These are phyloP conservation scores for Anisogramma anomala DNA, from an alignment of 2,329 filamentous ascomycete species.

Conservation along the genomic window DNA sequence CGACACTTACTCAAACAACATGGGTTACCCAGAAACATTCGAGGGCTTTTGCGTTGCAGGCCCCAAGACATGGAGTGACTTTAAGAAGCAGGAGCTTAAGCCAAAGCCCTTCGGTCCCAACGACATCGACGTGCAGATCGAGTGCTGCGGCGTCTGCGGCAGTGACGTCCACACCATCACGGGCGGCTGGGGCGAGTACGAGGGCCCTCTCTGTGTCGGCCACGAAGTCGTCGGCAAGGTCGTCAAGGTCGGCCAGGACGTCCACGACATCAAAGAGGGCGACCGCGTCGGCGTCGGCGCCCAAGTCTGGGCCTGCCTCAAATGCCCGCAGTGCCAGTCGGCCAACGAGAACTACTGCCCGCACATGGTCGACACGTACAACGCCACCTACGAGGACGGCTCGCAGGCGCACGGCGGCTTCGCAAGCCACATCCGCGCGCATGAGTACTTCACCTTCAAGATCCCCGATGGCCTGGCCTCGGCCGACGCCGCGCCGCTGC, in stretches of 20 bases:
- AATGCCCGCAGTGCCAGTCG: conserved; percentile 35
- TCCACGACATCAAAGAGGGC: conserved; percentile 41
- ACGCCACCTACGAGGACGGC: conserved; percentile 39
- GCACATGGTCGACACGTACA: conserved; percentile 41
- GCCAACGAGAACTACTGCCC: conserved; percentile 41
- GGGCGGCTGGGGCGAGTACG: conserved; percentile 38
- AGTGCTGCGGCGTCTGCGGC: conserved; percentile 52
- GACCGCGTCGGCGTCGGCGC: conserved; percentile 55
- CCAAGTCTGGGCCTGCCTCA: conserved; percentile 45
- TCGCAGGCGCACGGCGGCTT: conserved; percentile 56
- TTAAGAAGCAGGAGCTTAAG: conserved; percentile 26
- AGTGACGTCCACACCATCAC: conserved; percentile 49
- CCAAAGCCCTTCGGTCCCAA: conserved; percentile 59
- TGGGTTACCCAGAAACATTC: conserved; percentile 35
- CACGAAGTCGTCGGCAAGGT: conserved; percentile 50
- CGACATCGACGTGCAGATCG: conserved; percentile 61
- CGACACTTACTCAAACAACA: conserved; percentile 15
- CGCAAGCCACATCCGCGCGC: conserved; percentile 36
- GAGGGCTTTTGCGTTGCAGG: conserved; percentile 32
- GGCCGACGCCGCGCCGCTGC: conserved; percentile 50
- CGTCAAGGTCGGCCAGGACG: conserved; percentile 31
- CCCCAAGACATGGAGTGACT: conserved; percentile 31
- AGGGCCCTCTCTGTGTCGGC: conserved; percentile 40
- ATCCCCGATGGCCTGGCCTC: conserved; percentile 42
- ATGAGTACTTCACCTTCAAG: conserved; percentile 48